A percentile compares a stretch with the other conserved stretches of the same genome.
phyloP scores from a whole-genome alignment of 2,329 filamentous ascomycete genomes.

The Grosmannia serpens region DNA sequence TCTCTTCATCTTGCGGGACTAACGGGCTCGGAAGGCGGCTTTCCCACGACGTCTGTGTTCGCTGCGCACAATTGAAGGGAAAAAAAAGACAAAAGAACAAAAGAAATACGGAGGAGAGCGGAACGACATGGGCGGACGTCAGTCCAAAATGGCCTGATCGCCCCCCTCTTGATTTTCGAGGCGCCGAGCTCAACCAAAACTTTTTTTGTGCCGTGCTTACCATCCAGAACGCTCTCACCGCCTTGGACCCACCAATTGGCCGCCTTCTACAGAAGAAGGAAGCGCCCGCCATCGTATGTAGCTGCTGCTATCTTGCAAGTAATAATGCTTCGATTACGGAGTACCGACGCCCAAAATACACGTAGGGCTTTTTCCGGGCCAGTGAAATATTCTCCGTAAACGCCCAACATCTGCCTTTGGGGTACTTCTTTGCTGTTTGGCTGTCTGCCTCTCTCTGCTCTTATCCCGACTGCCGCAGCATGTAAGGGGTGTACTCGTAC shows the following conservation, averaged over 20 bases:
- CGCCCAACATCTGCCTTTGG: too few species aligned
- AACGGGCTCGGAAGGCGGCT: not conserved
- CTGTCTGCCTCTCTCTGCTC: too few species aligned
- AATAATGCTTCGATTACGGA: too few species aligned
- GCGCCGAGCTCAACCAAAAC: not conserved
- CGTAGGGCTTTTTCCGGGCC: too few species aligned
- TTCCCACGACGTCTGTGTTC: not conserved
- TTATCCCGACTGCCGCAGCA: too few species aligned
- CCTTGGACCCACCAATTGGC: not conserved
- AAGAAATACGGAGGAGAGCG: not conserved
- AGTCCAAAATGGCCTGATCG: not conserved
- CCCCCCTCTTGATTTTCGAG: not conserved
- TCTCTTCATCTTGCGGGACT: conserved; percentile 8
- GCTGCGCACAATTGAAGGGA: not conserved
- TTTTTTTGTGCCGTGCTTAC: not conserved
- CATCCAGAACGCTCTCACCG: not conserved
- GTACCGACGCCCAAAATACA: too few species aligned
- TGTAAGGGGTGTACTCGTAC: too few species aligned
- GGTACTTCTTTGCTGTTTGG: too few species aligned
- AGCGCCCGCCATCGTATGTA: not conserved
- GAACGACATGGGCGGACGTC: not conserved
- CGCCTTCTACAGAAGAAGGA: not conserved
- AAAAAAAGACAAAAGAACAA: not conserved
- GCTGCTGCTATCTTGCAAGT: too few species aligned
- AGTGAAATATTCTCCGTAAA: too few species aligned